Evolutionary conservation across 1,284 basidiomycete species (phyloP).

Genomic region (Abortiporus biennis): DNA sequence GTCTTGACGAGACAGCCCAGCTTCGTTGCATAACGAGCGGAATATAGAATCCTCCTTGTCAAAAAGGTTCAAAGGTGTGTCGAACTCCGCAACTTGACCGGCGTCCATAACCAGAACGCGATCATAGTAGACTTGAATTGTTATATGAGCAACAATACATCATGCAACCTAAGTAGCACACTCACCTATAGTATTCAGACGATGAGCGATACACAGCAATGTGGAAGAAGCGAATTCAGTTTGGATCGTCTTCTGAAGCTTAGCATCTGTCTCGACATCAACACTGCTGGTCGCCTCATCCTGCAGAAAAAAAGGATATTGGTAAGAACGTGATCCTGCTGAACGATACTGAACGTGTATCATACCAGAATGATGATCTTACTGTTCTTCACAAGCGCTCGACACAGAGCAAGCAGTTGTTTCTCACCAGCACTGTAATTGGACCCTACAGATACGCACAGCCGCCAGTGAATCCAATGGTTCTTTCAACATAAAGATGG

Average conservation of each 20-base stretch:
- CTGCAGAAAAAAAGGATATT: slow-evolving; percentile 20
- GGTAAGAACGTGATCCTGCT: slow-evolving; percentile 8
- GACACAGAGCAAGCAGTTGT: slow-evolving; percentile 68
- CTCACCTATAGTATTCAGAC: slow-evolving; percentile 69
- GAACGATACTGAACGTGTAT: slow-evolving; percentile 6
- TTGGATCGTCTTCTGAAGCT: slow-evolving; percentile 70
- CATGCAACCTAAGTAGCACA: slow-evolving; percentile 12
- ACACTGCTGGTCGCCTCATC: slow-evolving; percentile 83
- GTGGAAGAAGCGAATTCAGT: slow-evolving; percentile 60
- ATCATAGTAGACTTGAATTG: slow-evolving; percentile 58
- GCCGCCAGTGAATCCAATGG: no score
- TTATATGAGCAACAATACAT: not conserved
- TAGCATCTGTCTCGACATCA: slow-evolving; percentile 77
- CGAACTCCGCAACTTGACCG: slow-evolving; percentile 69
- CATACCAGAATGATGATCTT: slow-evolving; percentile 63
- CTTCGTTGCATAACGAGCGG: slow-evolving; percentile 70
- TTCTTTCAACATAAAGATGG: not conserved
- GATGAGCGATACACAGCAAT: slow-evolving; percentile 71
- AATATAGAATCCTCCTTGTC: slow-evolving; percentile 68
- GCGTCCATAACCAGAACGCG: slow-evolving; percentile 71
- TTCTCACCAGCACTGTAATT: slow-evolving; percentile 79
- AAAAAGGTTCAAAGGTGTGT: slow-evolving; percentile 73
- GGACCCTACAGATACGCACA: no score
- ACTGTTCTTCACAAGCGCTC: slow-evolving; percentile 68
- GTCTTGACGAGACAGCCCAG: slow-evolving; percentile 53